These are phyloP conservation scores for Candida freyschussii DNA, from an alignment of 1,139 yeast species.

Conservation along the genomic window DNA sequence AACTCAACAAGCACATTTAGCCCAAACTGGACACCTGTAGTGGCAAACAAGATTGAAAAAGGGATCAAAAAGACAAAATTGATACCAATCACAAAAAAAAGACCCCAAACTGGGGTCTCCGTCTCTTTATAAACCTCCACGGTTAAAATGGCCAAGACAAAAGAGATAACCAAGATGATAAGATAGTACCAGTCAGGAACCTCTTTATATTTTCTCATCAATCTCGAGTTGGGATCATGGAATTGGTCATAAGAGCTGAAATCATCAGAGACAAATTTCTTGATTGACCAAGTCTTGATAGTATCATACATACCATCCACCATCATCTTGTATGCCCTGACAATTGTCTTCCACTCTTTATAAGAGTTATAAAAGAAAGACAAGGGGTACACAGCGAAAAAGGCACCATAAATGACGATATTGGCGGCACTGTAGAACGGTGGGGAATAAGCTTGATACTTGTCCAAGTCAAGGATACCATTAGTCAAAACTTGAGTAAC, in stretches of 20 bases:
- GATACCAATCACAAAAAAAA: slow-evolving; percentile 52
- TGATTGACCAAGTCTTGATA: slow-evolving; percentile 29
- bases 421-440: slow-evolving; percentile 59
- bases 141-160: slow-evolving; percentile 44
- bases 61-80: slow-evolving; percentile 54
- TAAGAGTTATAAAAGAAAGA: slow-evolving; percentile 41
- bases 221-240: slow-evolving; percentile 50
- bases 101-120: slow-evolving; percentile 44
- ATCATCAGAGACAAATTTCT: slow-evolving; percentile 2
- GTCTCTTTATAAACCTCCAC: slow-evolving; percentile 42
- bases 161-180: slow-evolving; percentile 41
- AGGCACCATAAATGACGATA: slow-evolving; percentile 50
- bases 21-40: slow-evolving; percentile 50
- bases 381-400: slow-evolving; percentile 55
- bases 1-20: slow-evolving; percentile 57
- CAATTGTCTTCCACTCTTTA: slow-evolving; percentile 27
- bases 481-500: slow-evolving; percentile 20
- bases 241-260: slow-evolving; percentile 7
- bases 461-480: slow-evolving; percentile 35
- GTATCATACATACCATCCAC: slow-evolving; percentile 24
- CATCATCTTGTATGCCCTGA: slow-evolving; percentile 21
- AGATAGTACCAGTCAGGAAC: slow-evolving; percentile 63
- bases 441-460: slow-evolving; percentile 45
- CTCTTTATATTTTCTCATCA: slow-evolving; percentile 53
- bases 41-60: slow-evolving; percentile 42